phyloP scores from a whole-genome alignment of 179 eudicot species.

The Corrigiola litoralis region DNA sequence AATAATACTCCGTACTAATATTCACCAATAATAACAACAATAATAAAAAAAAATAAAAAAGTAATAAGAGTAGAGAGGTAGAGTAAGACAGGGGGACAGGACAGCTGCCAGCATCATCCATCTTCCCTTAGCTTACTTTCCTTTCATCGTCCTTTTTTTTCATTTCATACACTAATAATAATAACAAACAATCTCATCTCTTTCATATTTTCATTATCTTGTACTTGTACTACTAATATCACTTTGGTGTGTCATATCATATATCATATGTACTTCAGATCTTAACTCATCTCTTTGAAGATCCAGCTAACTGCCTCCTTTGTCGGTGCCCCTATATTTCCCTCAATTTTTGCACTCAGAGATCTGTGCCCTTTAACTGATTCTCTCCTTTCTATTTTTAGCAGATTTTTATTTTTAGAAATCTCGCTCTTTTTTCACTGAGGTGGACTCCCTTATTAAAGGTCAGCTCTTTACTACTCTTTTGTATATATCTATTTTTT shows the following conservation, averaged over 20 bases:
- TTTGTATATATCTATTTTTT: background rate
- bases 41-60: background rate
- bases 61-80: background rate
- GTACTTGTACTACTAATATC: background rate
- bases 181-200: background rate
- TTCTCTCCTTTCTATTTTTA: too few species aligned
- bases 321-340: too few species aligned
- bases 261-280: too few species aligned
- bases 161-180: background rate
- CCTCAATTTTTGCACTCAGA: too few species aligned
- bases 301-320: background rate
- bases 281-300: background rate
- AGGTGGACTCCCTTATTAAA: conserved; percentile 2
- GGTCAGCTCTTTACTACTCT: conserved; percentile 8
- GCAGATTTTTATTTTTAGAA: too few species aligned
- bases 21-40: too few species aligned
- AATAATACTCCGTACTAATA: too few species aligned
- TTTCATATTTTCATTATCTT: background rate
- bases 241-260: too few species aligned
- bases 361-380: too few species aligned
- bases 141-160: background rate
- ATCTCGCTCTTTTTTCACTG: background rate
- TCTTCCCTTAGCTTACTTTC: background rate
- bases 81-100: background rate
- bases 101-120: conserved; percentile 8